Evolutionary conservation across 2,329 filamentous ascomycete genomes (phyloP).

Genomic region (Lasiodiplodia sp.): DNA sequence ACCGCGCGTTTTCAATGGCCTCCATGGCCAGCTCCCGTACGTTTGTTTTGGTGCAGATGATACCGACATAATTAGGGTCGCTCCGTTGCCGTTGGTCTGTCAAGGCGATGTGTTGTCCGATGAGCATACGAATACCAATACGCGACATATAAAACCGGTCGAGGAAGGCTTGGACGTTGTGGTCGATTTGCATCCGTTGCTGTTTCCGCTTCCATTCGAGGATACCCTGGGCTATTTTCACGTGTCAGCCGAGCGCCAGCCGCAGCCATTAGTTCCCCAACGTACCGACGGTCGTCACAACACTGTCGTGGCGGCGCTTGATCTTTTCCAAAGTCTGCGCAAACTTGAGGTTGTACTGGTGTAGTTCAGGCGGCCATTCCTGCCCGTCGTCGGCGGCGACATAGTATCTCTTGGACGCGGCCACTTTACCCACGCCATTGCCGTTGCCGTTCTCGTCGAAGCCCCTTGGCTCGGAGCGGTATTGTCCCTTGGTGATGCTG

Average conservation of each 20-base stretch:
- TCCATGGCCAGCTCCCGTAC: conserved; percentile 94
- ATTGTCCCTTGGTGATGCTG: conserved; percentile 84
- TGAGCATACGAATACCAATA: conserved; percentile 98
- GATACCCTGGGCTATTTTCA: conserved; percentile 78
- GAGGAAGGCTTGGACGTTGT: conserved; percentile 95
- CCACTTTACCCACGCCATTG: conserved; percentile 59
- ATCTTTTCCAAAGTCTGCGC: conserved; percentile 89
- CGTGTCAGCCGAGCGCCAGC: conserved; percentile 1
- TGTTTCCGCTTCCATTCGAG: conserved; percentile 96
- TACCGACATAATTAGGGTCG: conserved; percentile 94
- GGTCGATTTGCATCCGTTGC: conserved; percentile 97
- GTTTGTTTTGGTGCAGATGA: conserved; percentile 99
- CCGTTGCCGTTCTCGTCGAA: conserved; percentile 50
- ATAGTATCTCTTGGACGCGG: conserved; percentile 76
- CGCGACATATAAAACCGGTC: conserved; percentile 99
- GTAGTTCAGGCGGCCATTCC: conserved; percentile 92
- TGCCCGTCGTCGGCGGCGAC: conserved; percentile 85
- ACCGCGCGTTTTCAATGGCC: conserved; percentile 98
- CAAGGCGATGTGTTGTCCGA: conserved; percentile 96
- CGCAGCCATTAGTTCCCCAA: conserved; percentile 1
- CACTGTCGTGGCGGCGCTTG: conserved; percentile 93
- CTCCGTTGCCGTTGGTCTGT: conserved; percentile 90
- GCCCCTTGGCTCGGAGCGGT: conserved; percentile 61
- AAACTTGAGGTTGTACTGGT: conserved; percentile 93
- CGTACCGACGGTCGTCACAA: conserved; percentile 85